Percentiles rank a stretch among this genome's conserved stretches.
Conservation (phyloP, 129 eudicot species). For the Centella asiatica region DNA sequence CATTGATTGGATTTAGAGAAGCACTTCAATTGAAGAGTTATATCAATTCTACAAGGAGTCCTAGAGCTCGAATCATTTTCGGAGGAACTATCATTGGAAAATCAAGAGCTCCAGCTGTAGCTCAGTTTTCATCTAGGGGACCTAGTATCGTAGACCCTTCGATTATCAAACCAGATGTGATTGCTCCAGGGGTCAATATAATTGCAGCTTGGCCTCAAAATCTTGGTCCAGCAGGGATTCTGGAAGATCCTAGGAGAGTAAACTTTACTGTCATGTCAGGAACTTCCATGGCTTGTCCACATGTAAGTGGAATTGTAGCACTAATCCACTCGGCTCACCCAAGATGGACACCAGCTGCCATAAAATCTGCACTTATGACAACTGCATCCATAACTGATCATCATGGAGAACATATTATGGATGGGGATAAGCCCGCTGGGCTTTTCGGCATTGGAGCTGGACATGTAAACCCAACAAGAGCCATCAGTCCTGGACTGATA, state of each 20-base stretch:
- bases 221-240: conserved; percentile 72
- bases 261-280: conserved; percentile 92
- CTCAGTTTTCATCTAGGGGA: conserved; percentile 93
- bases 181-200: conserved; percentile 94
- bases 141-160: conserved; percentile 72
- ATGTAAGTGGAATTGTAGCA: conserved; percentile 84
- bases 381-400: conserved; percentile 54
- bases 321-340: conserved; percentile 80
- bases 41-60: conserved; percentile 58
- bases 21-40: conserved; percentile 43
- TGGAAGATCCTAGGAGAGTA: conserved; percentile 78
- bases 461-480: conserved; percentile 73
- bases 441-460: conserved; percentile 75
- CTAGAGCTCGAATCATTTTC: conserved; percentile 58
- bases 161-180: conserved; percentile 83
- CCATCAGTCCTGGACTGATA: conserved; percentile 73
- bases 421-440: conserved; percentile 61
- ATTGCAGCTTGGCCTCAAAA: conserved; percentile 98
- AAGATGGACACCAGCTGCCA: conserved; percentile 81
- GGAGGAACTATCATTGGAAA: conserved; percentile 67
- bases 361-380: conserved; percentile 85
- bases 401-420: conserved; percentile 74
- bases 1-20: conserved; percentile 63
- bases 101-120: conserved; percentile 78
- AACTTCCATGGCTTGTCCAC: conserved; percentile 97